Evolutionary conservation across 345 rosid species (phyloP).

Genomic region (Cochlearia excelsa): DNA sequence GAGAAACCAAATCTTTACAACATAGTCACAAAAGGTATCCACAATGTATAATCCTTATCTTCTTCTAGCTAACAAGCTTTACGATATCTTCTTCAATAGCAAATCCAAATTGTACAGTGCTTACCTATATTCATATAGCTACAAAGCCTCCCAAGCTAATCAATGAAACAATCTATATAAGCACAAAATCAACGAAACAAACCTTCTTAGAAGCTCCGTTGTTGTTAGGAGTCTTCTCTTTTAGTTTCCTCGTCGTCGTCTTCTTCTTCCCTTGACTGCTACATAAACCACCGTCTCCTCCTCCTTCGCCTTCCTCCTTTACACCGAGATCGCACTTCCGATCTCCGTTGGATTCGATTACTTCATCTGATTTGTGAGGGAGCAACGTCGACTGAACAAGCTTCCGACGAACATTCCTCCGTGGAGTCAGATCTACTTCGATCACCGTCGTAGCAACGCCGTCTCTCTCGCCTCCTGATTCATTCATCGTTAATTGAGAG

Average conservation of each 20-base stretch:
- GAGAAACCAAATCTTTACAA: not conserved
- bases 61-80: no score
- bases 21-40: not conserved
- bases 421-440: conserved; percentile 31
- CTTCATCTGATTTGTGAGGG: conserved; percentile 47
- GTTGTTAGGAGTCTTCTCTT: conserved; percentile 47
- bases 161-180: not conserved
- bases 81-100: no score
- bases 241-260: conserved; percentile 40
- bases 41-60: not conserved
- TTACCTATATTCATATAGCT: conserved; percentile 6
- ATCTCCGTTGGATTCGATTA: conserved; percentile 35
- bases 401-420: conserved; percentile 51
- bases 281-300: conserved; percentile 40
- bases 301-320: conserved; percentile 32
- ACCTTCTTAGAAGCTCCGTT: conserved; percentile 52
- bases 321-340: conserved; percentile 28
- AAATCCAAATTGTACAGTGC: not conserved
- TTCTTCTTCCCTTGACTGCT: conserved; percentile 58
- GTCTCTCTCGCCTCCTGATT: conserved; percentile 25
- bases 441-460: conserved; percentile 19
- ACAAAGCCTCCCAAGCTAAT: conserved; percentile 13
- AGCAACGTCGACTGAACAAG: conserved; percentile 76
- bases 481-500: conserved; percentile 24
- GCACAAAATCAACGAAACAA: not conserved